Evolutionary conservation across 2,329 filamentous ascomycete species (phyloP).

Genomic region (Ilyonectria destructans): DNA sequence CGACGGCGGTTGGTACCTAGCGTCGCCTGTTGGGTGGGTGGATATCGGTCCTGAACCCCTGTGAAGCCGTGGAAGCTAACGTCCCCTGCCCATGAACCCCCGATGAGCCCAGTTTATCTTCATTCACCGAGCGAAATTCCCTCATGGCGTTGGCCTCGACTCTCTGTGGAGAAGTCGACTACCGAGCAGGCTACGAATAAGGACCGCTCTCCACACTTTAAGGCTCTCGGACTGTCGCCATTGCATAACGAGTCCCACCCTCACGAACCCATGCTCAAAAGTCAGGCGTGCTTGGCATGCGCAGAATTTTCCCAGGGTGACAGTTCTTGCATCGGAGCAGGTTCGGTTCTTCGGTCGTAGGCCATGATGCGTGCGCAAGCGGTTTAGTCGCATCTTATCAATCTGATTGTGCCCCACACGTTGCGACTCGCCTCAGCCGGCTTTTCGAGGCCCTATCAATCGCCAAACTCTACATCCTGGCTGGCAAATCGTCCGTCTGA

Average conservation of each 20-base stretch:
- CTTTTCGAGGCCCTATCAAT: background rate
- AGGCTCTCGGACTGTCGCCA: background rate
- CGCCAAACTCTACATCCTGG: background rate
- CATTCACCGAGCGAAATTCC: background rate
- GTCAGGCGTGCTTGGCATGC: background rate
- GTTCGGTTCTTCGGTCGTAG: background rate
- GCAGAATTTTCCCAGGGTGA: background rate
- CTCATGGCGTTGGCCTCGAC: background rate
- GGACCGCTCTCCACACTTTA: background rate
- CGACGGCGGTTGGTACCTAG: background rate
- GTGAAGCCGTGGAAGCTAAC: background rate
- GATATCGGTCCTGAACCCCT: background rate
- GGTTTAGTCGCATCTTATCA: slow-evolving; percentile 3
- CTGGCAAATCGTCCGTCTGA: background rate
- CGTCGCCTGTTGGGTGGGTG: background rate
- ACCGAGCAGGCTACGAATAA: background rate
- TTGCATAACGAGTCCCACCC: background rate
- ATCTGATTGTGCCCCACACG: slow-evolving; percentile 1
- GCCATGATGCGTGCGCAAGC: background rate
- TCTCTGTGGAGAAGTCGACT: background rate
- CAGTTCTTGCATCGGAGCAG: background rate
- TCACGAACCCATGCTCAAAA: background rate
- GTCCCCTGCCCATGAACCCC: background rate
- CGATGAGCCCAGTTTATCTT: background rate
- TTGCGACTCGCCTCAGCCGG: background rate